A percentile compares a stretch with the other conserved stretches of the same genome.
Conservation (phyloP, 495 filamentous ascomycete genomes). For the Penicillium argentinense region DNA sequence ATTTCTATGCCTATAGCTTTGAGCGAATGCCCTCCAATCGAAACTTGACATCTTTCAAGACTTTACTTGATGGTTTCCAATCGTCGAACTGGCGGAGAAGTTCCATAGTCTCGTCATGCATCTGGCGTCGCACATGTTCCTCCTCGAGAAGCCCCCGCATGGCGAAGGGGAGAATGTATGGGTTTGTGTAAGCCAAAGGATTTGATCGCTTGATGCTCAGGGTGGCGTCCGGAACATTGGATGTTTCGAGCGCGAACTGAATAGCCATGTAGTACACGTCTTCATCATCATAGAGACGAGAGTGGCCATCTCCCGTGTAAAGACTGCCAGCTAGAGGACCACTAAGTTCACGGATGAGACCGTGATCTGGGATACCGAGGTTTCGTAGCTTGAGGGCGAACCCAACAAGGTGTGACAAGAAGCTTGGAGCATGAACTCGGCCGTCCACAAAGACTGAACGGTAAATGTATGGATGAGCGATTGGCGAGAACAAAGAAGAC, state of each 20-base stretch:
- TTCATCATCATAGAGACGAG: constrained; percentile 84
- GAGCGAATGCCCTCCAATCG: constrained; percentile 88
- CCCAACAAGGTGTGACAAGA: constrained; percentile 87
- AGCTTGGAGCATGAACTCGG: constrained; percentile 87
- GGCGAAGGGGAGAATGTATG: constrained; percentile 90
- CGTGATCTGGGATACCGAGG: constrained; percentile 87
- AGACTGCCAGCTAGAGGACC: constrained; percentile 86
- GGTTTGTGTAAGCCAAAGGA: constrained; percentile 60
- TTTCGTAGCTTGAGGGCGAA: constrained; percentile 93
- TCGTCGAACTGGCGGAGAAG: constrained; percentile 86
- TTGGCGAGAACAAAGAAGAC: constrained; percentile 81
- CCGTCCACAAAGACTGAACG: constrained; percentile 94
- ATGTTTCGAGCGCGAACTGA: constrained; percentile 82
- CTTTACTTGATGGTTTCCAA: constrained; percentile 88
- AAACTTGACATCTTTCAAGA: constrained; percentile 93
- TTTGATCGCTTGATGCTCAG: constrained; percentile 53
- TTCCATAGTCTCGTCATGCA: constrained; percentile 72
- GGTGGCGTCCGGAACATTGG: constrained; percentile 53
- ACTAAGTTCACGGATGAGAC: constrained; percentile 87
- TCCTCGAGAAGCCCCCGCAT: constrained; percentile 93
- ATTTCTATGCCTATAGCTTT: too few species aligned
- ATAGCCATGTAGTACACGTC: constrained; percentile 88
- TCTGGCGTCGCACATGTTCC: constrained; percentile 79
- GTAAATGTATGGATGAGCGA: constrained; percentile 87
- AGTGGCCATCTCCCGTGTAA: constrained; percentile 91